These are phyloP conservation scores for Pseudodiploospora longispora DNA, from an alignment of 2,329 filamentous ascomycete genomes.

Conservation along the genomic window DNA sequence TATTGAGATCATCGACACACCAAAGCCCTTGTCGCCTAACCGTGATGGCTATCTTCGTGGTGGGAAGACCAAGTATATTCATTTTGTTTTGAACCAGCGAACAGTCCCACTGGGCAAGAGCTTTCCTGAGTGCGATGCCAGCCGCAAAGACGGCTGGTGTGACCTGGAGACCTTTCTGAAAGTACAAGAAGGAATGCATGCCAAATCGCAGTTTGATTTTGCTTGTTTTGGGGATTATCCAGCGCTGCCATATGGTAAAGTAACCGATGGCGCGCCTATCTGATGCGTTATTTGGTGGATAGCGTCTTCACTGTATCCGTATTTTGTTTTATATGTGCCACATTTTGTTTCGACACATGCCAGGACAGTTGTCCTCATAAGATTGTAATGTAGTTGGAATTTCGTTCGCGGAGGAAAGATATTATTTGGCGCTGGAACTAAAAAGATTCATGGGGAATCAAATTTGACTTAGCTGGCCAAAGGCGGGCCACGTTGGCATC, in stretches of 20 bases:
- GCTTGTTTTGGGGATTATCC: slow-evolving; percentile 54
- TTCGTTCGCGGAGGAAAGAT: no score
- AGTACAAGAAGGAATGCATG: slow-evolving; percentile 51
- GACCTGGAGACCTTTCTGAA: slow-evolving; percentile 60
- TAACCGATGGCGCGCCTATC: slow-evolving; percentile 29
- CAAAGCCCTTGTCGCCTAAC: slow-evolving; percentile 50
- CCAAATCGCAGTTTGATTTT: slow-evolving; percentile 52
- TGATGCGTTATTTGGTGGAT: slow-evolving; percentile 2
- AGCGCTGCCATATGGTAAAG: slow-evolving; percentile 27
- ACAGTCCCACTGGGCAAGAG: slow-evolving; percentile 62
- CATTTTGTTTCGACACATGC: no score
- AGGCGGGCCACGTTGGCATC: no score
- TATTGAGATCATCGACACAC: slow-evolving; percentile 64
- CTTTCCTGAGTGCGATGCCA: slow-evolving; percentile 53
- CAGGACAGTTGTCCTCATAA: not conserved
- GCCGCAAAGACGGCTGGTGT: slow-evolving; percentile 68
- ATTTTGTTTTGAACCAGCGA: slow-evolving; percentile 67
- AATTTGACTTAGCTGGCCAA: no score
- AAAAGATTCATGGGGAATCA: no score
- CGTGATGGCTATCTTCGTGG: slow-evolving; percentile 46
- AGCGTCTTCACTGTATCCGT: not conserved
- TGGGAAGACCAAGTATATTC: slow-evolving; percentile 57
- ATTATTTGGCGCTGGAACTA: no score
- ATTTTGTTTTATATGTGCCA: not conserved
- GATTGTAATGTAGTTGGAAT: not conserved